Percentiles rank a stretch among this genome's conserved stretches.
Evolutionary conservation across 768 basidiomycete species (phyloP).

Genomic region (Thelephora ganbajun): DNA sequence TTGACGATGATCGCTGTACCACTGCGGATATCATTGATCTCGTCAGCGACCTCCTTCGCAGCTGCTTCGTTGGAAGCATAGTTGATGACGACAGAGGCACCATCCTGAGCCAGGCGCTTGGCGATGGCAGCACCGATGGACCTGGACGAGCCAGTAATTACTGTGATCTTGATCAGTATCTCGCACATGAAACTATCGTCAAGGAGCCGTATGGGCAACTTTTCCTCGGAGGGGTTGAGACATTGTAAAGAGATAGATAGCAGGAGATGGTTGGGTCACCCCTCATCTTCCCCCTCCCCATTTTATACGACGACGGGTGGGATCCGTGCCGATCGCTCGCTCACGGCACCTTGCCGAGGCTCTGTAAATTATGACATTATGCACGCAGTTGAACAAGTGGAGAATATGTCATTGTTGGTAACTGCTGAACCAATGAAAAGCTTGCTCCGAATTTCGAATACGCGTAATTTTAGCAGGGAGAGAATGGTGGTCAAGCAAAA

Average conservation of each 20-base stretch:
- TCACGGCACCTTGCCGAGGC: too few relatives aligned
- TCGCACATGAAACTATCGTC: background rate
- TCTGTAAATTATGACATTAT: too few relatives aligned
- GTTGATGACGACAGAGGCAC: slow-evolving; percentile 46
- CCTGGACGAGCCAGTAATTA: slow-evolving; percentile 48
- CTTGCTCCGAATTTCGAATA: too few relatives aligned
- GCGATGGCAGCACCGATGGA: slow-evolving; percentile 47
- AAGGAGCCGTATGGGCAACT: slow-evolving; percentile 7
- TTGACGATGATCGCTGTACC: slow-evolving; percentile 34
- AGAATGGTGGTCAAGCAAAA: too few relatives aligned
- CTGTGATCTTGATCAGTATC: slow-evolving; percentile 18
- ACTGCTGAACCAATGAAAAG: too few relatives aligned
- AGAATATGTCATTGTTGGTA: too few relatives aligned
- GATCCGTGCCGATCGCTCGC: too few relatives aligned
- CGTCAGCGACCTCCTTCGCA: slow-evolving; percentile 32
- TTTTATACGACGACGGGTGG: too few relatives aligned
- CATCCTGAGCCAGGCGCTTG: slow-evolving; percentile 35
- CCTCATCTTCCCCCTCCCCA: too few relatives aligned
- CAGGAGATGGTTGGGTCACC: too few relatives aligned
- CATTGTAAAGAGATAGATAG: background rate
- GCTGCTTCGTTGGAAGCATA: slow-evolving; percentile 27
- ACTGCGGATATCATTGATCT: slow-evolving; percentile 27
- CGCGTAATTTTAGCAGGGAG: too few relatives aligned
- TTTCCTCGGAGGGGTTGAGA: slow-evolving; percentile 13
- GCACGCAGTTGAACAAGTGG: too few relatives aligned